Conservation (phyloP, 1,139 yeast genomes). For the Entelexis paramagnoliae region DNA sequence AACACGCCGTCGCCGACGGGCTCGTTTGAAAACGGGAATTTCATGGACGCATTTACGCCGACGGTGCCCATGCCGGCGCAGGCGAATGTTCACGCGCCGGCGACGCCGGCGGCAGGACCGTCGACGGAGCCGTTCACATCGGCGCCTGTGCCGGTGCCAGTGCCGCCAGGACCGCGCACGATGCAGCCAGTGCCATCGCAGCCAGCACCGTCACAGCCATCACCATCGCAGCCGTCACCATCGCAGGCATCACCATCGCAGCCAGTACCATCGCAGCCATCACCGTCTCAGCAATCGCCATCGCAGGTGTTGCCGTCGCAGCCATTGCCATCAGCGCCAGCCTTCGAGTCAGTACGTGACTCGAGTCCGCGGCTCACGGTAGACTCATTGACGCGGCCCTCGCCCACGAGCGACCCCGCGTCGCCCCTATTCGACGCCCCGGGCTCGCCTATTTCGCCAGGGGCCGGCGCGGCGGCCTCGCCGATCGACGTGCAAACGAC, state of each 20-base stretch:
- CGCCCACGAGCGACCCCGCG: neutral
- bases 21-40: neutral
- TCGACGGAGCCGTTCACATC: neutral
- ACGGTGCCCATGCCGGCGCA: neutral
- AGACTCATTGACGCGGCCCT: too few relatives aligned
- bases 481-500: neutral
- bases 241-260: too few relatives aligned
- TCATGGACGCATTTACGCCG: conserved; percentile 6
- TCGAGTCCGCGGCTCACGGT: too few relatives aligned
- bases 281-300: too few relatives aligned
- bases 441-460: neutral
- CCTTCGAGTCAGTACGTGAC: too few relatives aligned
- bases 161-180: neutral
- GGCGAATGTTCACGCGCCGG: neutral
- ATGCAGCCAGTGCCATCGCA: neutral
- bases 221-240: too few relatives aligned
- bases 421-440: neutral
- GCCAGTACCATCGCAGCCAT: too few relatives aligned
- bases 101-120: neutral
- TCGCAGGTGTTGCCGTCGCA: too few relatives aligned
- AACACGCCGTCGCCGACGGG: conserved; percentile 3
- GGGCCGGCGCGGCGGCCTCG: neutral
- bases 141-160: neutral
- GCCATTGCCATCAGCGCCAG: too few relatives aligned
- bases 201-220: too few relatives aligned